Evolutionary conservation across 2,329 filamentous ascomycete genomes (phyloP).

Genomic region (Capronia coronata): DNA sequence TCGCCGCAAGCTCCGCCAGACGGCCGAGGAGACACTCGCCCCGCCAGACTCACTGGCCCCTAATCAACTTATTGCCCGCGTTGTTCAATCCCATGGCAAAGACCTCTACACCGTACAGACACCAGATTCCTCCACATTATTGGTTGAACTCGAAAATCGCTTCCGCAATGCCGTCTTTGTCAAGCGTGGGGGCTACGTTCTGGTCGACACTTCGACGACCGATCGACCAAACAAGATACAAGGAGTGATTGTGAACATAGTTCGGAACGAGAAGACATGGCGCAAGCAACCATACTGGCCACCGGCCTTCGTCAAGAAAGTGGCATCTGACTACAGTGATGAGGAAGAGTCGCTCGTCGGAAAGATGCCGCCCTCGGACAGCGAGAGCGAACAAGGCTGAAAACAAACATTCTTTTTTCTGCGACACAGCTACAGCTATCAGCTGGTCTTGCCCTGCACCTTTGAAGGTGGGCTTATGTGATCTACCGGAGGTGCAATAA

Average conservation of each 20-base stretch:
- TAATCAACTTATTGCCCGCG: slow-evolving; percentile 63
- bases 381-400: slow-evolving; percentile 51
- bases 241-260: slow-evolving; percentile 88
- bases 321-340: slow-evolving; percentile 56
- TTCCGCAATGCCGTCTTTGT: slow-evolving; percentile 95
- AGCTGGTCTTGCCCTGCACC: slow-evolving; percentile 8
- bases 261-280: slow-evolving; percentile 87
- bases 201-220: slow-evolving; percentile 63
- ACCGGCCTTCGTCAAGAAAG: slow-evolving; percentile 64
- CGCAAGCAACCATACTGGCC: slow-evolving; percentile 87
- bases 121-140: slow-evolving; percentile 57
- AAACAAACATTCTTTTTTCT: not conserved
- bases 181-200: slow-evolving; percentile 77
- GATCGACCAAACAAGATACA: slow-evolving; percentile 68
- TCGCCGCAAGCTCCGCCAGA: slow-evolving; percentile 70
- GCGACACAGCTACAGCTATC: slow-evolving; percentile 2
- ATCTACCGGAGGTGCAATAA: slow-evolving; percentile 23
- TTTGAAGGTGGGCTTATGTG: slow-evolving; percentile 15
- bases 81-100: slow-evolving; percentile 79
- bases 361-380: slow-evolving; percentile 75
- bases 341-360: slow-evolving; percentile 74
- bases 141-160: slow-evolving; percentile 74
- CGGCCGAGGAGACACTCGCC: slow-evolving; percentile 63
- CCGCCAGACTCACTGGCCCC: slow-evolving; percentile 50
- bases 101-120: slow-evolving; percentile 76